Evolutionary conservation across 106 monocot genomes (phyloP).

Genomic region (Acorus gramineus): DNA sequence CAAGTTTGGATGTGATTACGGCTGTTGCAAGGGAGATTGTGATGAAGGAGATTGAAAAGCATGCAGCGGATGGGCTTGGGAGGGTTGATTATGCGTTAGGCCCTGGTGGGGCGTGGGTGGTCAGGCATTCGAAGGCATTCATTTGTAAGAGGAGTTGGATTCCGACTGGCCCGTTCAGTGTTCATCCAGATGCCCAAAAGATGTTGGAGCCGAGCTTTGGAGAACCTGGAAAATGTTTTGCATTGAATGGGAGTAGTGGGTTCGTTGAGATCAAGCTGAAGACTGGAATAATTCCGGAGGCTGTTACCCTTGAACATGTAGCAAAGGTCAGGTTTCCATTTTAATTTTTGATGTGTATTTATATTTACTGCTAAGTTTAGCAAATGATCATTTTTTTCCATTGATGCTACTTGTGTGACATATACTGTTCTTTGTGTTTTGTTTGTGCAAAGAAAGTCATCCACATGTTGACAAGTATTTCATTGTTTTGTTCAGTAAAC

Average conservation of each 20-base stretch:
- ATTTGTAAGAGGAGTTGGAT: slow-evolving; percentile 26
- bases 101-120: slow-evolving; percentile 16
- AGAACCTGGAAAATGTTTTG: slow-evolving; percentile 90
- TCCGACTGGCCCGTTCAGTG: slow-evolving; percentile 17
- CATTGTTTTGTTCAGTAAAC: too few relatives aligned
- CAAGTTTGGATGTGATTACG: slow-evolving; percentile 18
- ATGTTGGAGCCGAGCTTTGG: slow-evolving; percentile 97
- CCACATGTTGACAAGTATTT: too few relatives aligned
- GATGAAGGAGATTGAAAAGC: slow-evolving; percentile 26
- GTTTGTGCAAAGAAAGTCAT: too few relatives aligned
- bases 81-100: slow-evolving; percentile 25
- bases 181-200: slow-evolving; percentile 59
- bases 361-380: not conserved
- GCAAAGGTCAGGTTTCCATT: slow-evolving; percentile 40
- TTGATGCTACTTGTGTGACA: too few relatives aligned
- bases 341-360: not conserved
- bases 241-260: slow-evolving; percentile 56
- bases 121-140: slow-evolving; percentile 23
- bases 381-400: not conserved
- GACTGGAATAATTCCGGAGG: slow-evolving; percentile 52
- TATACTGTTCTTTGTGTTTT: too few relatives aligned
- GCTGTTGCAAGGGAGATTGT: slow-evolving; percentile 12
- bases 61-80: slow-evolving; percentile 31
- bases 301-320: slow-evolving; percentile 83
- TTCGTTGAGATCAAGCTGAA: slow-evolving; percentile 71